Conservation (phyloP, 371 early-diverging fungal genomes). For the Batkoa obscura region DNA sequence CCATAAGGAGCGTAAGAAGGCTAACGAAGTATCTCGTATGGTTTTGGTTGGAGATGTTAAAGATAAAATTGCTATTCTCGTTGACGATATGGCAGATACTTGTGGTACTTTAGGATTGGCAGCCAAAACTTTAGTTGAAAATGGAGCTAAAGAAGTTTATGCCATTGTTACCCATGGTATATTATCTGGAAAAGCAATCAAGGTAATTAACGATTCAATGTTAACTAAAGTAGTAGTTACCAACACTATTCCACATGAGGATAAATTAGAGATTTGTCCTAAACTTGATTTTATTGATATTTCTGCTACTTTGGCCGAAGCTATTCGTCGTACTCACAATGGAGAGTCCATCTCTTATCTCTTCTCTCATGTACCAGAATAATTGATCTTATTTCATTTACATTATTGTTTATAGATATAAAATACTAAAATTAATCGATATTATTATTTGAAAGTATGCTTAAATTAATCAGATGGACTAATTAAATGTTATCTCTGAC, state of each 20-base stretch:
- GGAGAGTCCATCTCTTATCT: constrained; percentile 85
- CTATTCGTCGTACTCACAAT: constrained; percentile 85
- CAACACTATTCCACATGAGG: constrained; percentile 78
- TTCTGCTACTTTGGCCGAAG: constrained; percentile 77
- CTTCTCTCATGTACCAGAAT: constrained; percentile 39
- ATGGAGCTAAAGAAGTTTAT: constrained; percentile 74
- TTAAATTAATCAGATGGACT: no score
- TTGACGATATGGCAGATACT: constrained; percentile 94
- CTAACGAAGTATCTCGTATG: constrained; percentile 32
- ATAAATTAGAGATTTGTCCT: constrained; percentile 32
- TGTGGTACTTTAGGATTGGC: constrained; percentile 78
- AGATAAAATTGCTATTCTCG: constrained; percentile 58
- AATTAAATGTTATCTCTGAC: no score
- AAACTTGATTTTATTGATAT: constrained; percentile 70
- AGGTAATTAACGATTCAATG: constrained; percentile 48
- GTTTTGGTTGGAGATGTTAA: constrained; percentile 87
- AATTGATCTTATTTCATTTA: constrained; percentile 1
- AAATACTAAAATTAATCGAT: no score
- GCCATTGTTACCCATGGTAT: constrained; percentile 83
- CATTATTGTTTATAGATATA: no score
- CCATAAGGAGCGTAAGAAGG: constrained; percentile 51
- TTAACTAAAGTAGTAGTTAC: constrained; percentile 66
- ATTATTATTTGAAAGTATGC: no score
- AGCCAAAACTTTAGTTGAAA: constrained; percentile 61
- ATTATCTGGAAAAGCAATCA: constrained; percentile 66